Base-by-base conservation (phyloP, 2,329 filamentous ascomycete species). In the Paecilomyces formosus region DNA sequence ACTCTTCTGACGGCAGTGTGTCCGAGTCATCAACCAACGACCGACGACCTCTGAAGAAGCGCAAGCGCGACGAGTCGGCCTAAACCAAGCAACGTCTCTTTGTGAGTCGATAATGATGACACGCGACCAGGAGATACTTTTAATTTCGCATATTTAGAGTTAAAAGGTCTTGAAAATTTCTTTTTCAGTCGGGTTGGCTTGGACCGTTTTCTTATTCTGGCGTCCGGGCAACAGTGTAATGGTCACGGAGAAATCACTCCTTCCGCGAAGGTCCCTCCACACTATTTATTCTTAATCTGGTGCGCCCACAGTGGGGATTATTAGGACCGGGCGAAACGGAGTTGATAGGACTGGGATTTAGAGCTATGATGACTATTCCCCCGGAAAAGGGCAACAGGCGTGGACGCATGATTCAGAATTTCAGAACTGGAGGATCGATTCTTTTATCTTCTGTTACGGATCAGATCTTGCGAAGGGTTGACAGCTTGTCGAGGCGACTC, bases 11-110 rank as follows among this genome's bases (percentile, higher is more conserved):
- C 57, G 69, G 72, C 28, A 66, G 65, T 63, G 68, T 64, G 55
- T 71, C 64, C 55, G 70, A 70, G 39, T 61, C 66, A 13, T 58
- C 69, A 15, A 60, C 60, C 5, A 64, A 63, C 26, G 76, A 80
- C 58, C 77, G 77, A 63, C 76, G 78, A 62, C 68, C 81, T 71
- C 85, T 86, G 79, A 90, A 90, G 82, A 94, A 93, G 87, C 83
- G 87, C 76, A 89, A 88, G 85, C 87, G 89, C 72, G 79, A 82
- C 62, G 78, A 80, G 65, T 83, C 83, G 49, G 84, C 87, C 59
- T 88, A 79, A 77, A 68, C 57, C 33, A 45, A 58, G 51, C 55
- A 28, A 45, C 52, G 55, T 45, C 45, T 26, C 58, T 53, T 49
- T 56, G 53, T 33, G 60, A 56, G 59, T 60, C 62, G 60, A 65